phyloP scores from a whole-genome alignment of 805 yeast genomes.

The Candida broadrunensis region DNA sequence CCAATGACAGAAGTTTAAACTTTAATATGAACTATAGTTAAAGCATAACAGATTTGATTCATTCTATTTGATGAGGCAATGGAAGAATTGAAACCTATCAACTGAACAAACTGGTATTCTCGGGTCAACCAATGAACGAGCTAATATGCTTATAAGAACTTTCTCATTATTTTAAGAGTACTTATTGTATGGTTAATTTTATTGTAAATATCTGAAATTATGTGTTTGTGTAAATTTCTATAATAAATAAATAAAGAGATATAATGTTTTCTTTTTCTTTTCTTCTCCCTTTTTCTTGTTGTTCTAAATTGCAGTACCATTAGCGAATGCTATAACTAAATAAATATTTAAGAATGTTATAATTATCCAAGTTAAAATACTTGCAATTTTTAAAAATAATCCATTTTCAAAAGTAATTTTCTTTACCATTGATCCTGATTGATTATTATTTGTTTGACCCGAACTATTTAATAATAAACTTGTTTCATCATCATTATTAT shows the following conservation, averaged over 20 bases:
- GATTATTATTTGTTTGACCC: not conserved
- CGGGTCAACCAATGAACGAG: too few relatives aligned
- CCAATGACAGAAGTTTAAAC: too few relatives aligned
- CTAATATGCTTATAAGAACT: too few relatives aligned
- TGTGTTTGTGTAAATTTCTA: not conserved
- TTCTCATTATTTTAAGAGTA: too few relatives aligned
- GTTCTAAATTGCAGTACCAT: constrained; percentile 29
- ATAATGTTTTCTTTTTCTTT: constrained; percentile 1
- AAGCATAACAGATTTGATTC: too few relatives aligned
- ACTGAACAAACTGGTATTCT: too few relatives aligned
- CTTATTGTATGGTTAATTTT: not conserved
- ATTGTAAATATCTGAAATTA: not conserved
- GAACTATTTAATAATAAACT: constrained; percentile 9
- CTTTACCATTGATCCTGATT: constrained; percentile 5
- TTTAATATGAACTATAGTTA: too few relatives aligned
- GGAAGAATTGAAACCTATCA: too few relatives aligned
- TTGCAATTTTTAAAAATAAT: constrained; percentile 23
- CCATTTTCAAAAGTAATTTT: constrained; percentile 41
- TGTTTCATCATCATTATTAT: constrained; percentile 8
- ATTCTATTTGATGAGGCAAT: too few relatives aligned
- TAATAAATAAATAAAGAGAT: constrained; percentile 6
- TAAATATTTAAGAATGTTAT: constrained; percentile 39
- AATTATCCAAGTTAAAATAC: constrained; percentile 38
- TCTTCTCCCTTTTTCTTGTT: not conserved
- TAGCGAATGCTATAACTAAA: constrained; percentile 38